Evolutionary conservation across 352 stramenopile species (phyloP), one percentile per base, ranked within the genome.

Genomic region (Phytopythium helicoides): DNA sequence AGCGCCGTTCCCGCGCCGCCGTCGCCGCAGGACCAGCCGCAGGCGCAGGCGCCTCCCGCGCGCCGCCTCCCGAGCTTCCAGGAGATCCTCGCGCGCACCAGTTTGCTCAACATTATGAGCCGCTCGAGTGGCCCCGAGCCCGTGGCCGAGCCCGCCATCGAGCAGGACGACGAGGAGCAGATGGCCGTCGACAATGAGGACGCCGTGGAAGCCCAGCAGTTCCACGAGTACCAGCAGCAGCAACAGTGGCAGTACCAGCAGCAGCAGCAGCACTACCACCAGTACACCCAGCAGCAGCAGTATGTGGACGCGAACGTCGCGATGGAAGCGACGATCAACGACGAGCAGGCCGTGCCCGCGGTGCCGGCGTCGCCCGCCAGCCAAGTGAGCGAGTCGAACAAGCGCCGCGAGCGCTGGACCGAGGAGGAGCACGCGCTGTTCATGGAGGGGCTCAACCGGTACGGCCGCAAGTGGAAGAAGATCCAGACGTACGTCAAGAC

Each of bases 381-480:
- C 42, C 72, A 86, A 50, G 71, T 68, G 3, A 79, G 73, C 41
- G 76, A 86, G 42, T 66, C 66, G 3, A 87, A 76, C 68, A 89
- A 89, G 57, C 76, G 79, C 26, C 83, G 83, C 45, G 83, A 93
- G 47, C 76, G 83, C 16, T 93, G 83, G 83, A 93, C 83, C 1
- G 76, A 91, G 31, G 81, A 91, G 47, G 83, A 93, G 45, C 83
- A 93, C 54, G 80, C 80, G 15, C 72, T 76, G 11, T 93, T 93
- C 63, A 91, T 93, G 81, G 80, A 93, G 57, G 83, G 83, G 0
- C 57, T 93, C n/a, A 90, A 91, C 63, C 75, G 76, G 25, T 93
- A 91, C 56, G 83, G 83, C 21, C 83, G 83, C 55, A 93, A 93
- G 58, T 93, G 83, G 83, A 93, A 93, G 63, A 93, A 93, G 54